A percentile compares a stretch with the other conserved stretches of the same genome.
Conservation (phyloP, 176 grass and related monocot genomes). For the Chrysopogon serrulatus region DNA sequence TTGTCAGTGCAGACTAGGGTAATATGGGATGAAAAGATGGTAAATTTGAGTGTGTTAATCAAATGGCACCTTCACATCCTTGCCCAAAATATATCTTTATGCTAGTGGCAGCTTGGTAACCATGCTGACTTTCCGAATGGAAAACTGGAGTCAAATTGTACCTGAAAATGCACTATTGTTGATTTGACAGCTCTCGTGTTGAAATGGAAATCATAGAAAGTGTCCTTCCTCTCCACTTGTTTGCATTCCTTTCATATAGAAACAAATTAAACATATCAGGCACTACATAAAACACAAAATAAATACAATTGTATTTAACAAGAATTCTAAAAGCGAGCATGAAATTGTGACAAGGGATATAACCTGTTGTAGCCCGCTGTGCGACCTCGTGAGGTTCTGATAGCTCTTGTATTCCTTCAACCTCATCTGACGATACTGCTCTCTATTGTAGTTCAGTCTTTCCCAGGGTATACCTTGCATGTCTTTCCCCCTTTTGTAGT, state of each 20-base stretch:
- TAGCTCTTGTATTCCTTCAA: conserved; percentile 60
- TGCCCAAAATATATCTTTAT: neutral
- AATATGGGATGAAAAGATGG: neutral
- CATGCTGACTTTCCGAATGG: neutral
- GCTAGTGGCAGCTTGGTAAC: neutral
- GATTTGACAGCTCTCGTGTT: conserved; percentile 69
- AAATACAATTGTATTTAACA: neutral
- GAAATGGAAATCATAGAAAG: conserved; percentile 83
- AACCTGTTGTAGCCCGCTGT: conserved; percentile 2
- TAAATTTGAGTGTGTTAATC: neutral
- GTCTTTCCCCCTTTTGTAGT: conserved; percentile 37
- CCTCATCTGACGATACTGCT: conserved; percentile 56
- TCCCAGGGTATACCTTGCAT: conserved; percentile 71
- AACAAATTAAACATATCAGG: neutral
- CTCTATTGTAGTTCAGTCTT: conserved; percentile 39
- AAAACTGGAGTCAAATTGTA: conserved; percentile 23
- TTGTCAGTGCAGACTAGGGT: neutral
- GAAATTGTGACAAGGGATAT: neutral
- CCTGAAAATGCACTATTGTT: conserved; percentile 98
- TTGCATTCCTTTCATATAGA: conserved; percentile 52
- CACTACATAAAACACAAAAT: neutral
- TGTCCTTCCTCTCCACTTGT: conserved; percentile 36
- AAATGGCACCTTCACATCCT: neutral
- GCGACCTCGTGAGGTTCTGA: conserved; percentile 19
- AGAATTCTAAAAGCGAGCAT: neutral